These are phyloP conservation scores for Ustulina deusta DNA, from an alignment of 2,329 filamentous ascomycete genomes.

Conservation along the genomic window DNA sequence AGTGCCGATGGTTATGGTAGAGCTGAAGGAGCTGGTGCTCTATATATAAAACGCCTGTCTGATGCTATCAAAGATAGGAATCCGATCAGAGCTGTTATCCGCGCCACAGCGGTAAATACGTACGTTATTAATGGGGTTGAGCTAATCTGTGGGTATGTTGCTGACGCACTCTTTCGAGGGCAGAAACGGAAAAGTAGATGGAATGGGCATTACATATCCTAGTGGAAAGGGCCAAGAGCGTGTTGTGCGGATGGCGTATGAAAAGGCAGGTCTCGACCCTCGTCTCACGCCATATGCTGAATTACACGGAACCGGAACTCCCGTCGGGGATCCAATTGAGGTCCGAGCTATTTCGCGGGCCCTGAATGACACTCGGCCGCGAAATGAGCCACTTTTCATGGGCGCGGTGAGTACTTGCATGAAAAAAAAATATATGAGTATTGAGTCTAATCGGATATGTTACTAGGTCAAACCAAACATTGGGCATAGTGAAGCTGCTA, in stretches of 20 bases:
- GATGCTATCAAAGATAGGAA: slow-evolving; percentile 47
- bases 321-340: slow-evolving; percentile 46
- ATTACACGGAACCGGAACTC: slow-evolving; percentile 46
- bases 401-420: slow-evolving; percentile 36
- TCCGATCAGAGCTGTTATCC: slow-evolving; percentile 46
- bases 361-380: slow-evolving; percentile 39
- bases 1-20: slow-evolving; percentile 49
- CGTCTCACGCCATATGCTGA: slow-evolving; percentile 43
- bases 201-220: slow-evolving; percentile 48
- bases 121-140: neutral
- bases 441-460: neutral
- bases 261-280: slow-evolving; percentile 41
- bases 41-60: slow-evolving; percentile 45
- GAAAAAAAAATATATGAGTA: neutral
- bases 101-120: slow-evolving; percentile 42
- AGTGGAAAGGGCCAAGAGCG: slow-evolving; percentile 42
- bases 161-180: slow-evolving; percentile 19
- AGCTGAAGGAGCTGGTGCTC: slow-evolving; percentile 41
- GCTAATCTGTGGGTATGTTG: slow-evolving; percentile 44
- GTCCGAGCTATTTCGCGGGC: slow-evolving; percentile 39
- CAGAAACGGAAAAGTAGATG: slow-evolving; percentile 46
- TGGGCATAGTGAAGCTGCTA: slow-evolving; percentile 45
- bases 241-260: slow-evolving; percentile 43
- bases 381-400: slow-evolving; percentile 38
- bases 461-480: slow-evolving; percentile 44